A percentile compares a stretch with the other conserved stretches of the same genome.
Evolutionary conservation across 148 eudicot species (phyloP).

Genomic region (Spergularia bocconei): DNA sequence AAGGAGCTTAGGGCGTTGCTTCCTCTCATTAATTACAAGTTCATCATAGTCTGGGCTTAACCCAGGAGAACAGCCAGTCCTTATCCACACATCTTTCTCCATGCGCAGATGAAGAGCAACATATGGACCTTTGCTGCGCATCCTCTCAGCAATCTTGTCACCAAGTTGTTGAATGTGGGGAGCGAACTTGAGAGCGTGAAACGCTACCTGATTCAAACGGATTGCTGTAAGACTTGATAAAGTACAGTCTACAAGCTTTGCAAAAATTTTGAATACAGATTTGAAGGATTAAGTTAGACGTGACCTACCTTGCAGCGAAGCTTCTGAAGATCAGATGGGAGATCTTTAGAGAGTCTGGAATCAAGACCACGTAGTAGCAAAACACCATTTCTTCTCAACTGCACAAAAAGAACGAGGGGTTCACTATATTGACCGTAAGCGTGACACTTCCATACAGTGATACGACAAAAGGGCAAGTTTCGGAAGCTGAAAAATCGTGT

Average conservation of each 20-base stretch:
- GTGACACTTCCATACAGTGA: background rate
- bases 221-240: background rate
- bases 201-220: constrained; percentile 69
- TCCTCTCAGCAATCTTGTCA: constrained; percentile 75
- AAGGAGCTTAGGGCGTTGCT: constrained; percentile 68
- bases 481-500: background rate
- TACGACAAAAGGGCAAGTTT: background rate
- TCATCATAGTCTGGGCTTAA: constrained; percentile 64
- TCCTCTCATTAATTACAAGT: constrained; percentile 61
- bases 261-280: too few species aligned
- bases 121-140: constrained; percentile 79
- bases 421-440: background rate
- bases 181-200: constrained; percentile 81
- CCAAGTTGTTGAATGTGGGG: constrained; percentile 74
- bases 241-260: background rate
- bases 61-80: constrained; percentile 96
- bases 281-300: background rate
- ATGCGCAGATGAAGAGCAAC: constrained; percentile 88
- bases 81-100: constrained; percentile 97
- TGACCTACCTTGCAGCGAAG: constrained; percentile 89
- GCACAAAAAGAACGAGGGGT: constrained; percentile 32
- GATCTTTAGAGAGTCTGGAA: constrained; percentile 87
- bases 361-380: constrained; percentile 79
- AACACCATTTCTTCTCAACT: constrained; percentile 79
- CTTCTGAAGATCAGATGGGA: constrained; percentile 92